Conservation (phyloP, 352 stramenopile species). For the Phytophthora pisi region DNA sequence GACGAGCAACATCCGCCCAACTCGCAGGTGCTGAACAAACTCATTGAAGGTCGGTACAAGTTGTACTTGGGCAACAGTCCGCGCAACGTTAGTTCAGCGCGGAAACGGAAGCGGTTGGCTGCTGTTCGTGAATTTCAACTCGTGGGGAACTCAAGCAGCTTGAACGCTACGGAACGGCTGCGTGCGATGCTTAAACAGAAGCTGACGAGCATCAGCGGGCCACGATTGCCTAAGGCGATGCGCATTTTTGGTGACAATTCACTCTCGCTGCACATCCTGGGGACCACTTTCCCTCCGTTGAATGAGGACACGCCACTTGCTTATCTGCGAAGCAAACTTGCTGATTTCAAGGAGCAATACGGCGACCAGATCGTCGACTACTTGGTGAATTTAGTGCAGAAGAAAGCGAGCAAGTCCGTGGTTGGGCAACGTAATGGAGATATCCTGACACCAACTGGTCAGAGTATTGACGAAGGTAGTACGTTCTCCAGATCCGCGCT, state of each 20-base stretch:
- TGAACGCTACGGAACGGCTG: slow-evolving; percentile 57
- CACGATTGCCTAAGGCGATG: slow-evolving; percentile 58
- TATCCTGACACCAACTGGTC: neutral
- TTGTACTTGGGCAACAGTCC: slow-evolving; percentile 76
- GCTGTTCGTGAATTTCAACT: slow-evolving; percentile 20
- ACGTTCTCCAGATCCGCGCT: slow-evolving; percentile 32
- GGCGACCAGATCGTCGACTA: slow-evolving; percentile 65
- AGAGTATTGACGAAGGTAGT: slow-evolving; percentile 11
- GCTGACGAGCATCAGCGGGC: slow-evolving; percentile 58
- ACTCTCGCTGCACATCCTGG: slow-evolving; percentile 57
- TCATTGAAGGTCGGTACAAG: slow-evolving; percentile 58
- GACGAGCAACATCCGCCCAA: slow-evolving; percentile 35
- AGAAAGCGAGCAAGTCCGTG: slow-evolving; percentile 24
- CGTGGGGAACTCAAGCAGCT: slow-evolving; percentile 17
- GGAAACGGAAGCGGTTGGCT: slow-evolving; percentile 32
- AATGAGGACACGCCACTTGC: slow-evolving; percentile 72
- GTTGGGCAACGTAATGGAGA: slow-evolving; percentile 11
- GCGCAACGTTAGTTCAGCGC: slow-evolving; percentile 49
- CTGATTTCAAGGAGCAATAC: slow-evolving; percentile 58
- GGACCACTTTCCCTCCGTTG: slow-evolving; percentile 58
- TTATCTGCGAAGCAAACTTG: slow-evolving; percentile 56
- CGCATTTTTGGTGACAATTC: slow-evolving; percentile 61
- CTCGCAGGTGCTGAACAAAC: slow-evolving; percentile 35
- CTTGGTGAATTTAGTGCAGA: slow-evolving; percentile 50
- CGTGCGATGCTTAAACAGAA: slow-evolving; percentile 60